These are phyloP conservation scores for Amaranthus tricolor DNA, from an alignment of 179 eudicot species.

Conservation along the genomic window DNA sequence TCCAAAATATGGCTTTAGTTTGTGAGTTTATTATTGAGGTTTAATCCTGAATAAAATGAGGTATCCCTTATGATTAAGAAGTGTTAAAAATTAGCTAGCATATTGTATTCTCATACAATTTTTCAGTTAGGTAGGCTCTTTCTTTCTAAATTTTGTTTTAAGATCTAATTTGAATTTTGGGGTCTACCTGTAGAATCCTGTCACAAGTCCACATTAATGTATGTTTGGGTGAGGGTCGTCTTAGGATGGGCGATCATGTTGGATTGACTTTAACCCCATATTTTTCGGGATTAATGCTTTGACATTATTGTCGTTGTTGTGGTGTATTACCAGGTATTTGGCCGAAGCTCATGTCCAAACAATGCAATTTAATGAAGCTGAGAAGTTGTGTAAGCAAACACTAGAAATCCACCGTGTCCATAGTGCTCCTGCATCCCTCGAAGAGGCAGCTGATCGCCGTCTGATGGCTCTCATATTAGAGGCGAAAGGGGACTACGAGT, in stretches of 20 bases:
- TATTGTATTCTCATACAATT: slow-evolving; percentile 7
- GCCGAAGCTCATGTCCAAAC: slow-evolving; percentile 99
- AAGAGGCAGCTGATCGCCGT: slow-evolving; percentile 97
- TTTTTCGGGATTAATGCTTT: not conserved
- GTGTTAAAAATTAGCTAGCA: slow-evolving; percentile 6
- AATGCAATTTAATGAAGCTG: slow-evolving; percentile 96
- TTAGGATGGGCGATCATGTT: no score
- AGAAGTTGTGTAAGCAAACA: slow-evolving; percentile 72
- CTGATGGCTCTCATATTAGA: slow-evolving; percentile 97
- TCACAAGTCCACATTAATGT: no score
- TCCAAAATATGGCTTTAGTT: not conserved
- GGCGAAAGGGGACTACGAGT: slow-evolving; percentile 86
- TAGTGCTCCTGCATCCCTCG: slow-evolving; percentile 92
- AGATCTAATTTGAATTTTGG: not conserved
- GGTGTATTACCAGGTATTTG: slow-evolving; percentile 52
- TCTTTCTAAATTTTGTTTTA: no score
- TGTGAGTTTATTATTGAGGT: not conserved
- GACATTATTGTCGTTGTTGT: not conserved
- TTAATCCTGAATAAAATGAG: not conserved
- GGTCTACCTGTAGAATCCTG: not conserved
- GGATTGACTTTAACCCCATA: not conserved
- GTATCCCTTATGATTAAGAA: slow-evolving; percentile 1
- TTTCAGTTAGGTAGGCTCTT: slow-evolving; percentile 5
- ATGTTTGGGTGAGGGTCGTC: no score
- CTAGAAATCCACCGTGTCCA: slow-evolving; percentile 91